Evolutionary conservation across 2,329 filamentous ascomycete species (phyloP), one percentile per base, ranked within the genome.

Genomic region (Fusarium chuoi): DNA sequence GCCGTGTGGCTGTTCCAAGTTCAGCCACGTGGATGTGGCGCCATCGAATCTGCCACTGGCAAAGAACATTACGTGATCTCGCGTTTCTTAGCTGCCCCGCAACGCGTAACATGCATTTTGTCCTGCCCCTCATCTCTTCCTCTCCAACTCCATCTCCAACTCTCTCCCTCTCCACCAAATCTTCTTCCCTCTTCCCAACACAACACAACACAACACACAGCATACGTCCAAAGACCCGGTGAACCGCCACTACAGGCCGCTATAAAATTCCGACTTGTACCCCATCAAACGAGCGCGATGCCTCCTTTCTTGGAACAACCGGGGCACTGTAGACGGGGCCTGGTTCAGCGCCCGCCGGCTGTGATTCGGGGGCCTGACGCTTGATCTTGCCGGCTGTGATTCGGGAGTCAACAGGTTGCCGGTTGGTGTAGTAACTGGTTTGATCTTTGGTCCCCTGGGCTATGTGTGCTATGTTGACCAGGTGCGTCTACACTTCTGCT

Each of bases 191-290:
- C 24, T 28, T 10, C 18, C 28, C 28, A 6, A n/a, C n/a, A 12
- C 30, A 13, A 5, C 30, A 33, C 30, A 33, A 33, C 30, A 28
- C 24, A 46, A 11, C 44, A 46, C 24, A 46, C 44, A 28, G 44
- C 24, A 28, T 24, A 46, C 14, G 24, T 28, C 44, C 24, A 46
- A 28, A 22, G 18, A 28, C 24, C 18, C 44, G 24, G 44, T 46
- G 10, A 46, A 28, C 44, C 18, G 14, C 24, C 24, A 10, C 44
- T 46, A 7, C 44, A 46, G 24, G 44, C 44, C 44, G 18, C 1
- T 46, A 46, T 46, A 46, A 46, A 28, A 46, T 46, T 46, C 44
- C 44, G 44, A 46, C 44, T 46, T 46, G 24, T 46, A 46, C 44
- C 44, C 44, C 44, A 46, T 46, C 24, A 10, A 46, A 46, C 24